Percentiles rank a stretch among this genome's conserved stretches.
Conservation (phyloP, 73 alveolate genomes). For the Tetrahymena elliotti region DNA sequence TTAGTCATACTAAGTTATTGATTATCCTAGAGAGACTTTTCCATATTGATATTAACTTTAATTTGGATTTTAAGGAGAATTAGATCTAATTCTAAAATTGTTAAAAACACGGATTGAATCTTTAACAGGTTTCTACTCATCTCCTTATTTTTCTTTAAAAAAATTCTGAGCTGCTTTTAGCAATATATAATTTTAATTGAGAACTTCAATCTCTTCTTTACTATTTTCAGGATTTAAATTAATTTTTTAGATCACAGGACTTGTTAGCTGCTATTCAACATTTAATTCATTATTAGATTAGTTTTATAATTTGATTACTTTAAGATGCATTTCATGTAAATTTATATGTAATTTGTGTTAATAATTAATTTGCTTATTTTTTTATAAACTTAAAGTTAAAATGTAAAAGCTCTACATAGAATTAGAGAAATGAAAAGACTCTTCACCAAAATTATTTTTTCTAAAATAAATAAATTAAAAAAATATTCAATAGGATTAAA, state of each 20-base stretch:
- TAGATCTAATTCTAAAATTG: not conserved
- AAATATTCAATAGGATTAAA: no score
- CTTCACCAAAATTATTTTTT: not conserved
- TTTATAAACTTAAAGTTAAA: no score
- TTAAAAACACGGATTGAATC: not conserved
- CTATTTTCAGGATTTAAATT: not conserved
- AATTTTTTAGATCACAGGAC: not conserved
- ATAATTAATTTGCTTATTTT: no score
- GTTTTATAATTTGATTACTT: not conserved
- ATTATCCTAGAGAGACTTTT: not conserved
- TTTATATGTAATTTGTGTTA: no score
- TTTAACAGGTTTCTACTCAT: not conserved
- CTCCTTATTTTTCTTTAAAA: not conserved
- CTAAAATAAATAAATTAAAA: no score
- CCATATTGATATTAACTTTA: not conserved
- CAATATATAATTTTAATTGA: not conserved
- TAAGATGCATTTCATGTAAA: not conserved
- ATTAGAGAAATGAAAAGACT: no score
- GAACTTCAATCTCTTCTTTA: not conserved
- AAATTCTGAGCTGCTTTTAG: not conserved
- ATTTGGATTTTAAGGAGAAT: not conserved
- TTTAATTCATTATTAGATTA: not conserved
- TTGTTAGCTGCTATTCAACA: not conserved
- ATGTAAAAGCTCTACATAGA: no score
- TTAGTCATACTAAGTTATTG: not conserved